Conservation (phyloP, 1,284 basidiomycete species). For the Cronartium quercuum region DNA sequence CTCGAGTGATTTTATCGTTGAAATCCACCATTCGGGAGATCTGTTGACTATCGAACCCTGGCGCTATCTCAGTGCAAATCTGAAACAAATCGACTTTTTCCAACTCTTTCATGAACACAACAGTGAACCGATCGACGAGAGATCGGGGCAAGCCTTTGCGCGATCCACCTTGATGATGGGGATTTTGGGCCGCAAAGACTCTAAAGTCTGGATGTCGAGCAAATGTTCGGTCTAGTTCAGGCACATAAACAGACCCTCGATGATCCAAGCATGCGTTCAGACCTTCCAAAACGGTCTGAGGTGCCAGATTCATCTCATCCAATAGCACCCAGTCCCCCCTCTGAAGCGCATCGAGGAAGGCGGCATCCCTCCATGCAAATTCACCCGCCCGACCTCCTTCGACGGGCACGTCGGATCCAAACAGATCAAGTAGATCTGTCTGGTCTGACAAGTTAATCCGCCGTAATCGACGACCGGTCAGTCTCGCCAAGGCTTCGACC, state of each 20-base stretch:
- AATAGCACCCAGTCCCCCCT: constrained; percentile 92
- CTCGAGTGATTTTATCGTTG: constrained; percentile 67
- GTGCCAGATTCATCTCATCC: constrained; percentile 98
- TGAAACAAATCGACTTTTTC: constrained; percentile 68
- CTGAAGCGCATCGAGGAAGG: constrained; percentile 87
- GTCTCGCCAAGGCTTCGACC: constrained; percentile 74
- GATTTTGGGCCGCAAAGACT: constrained; percentile 97
- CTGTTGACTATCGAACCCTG: constrained; percentile 55
- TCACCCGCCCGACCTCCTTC: constrained; percentile 86
- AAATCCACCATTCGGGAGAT: constrained; percentile 70
- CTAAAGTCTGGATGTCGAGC: constrained; percentile 82
- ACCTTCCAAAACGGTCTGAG: constrained; percentile 85
- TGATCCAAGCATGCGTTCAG: constrained; percentile 96
- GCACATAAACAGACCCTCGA: constrained; percentile 88
- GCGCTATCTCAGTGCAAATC: constrained; percentile 72
- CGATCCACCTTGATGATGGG: constrained; percentile 89
- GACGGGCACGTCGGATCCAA: constrained; percentile 91
- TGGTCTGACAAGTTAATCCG: constrained; percentile 99
- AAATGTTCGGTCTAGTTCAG: constrained; percentile 88
- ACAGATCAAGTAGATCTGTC: constrained; percentile 92
- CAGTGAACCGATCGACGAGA: constrained; percentile 95
- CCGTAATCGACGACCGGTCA: constrained; percentile 70
- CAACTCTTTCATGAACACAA: constrained; percentile 88
- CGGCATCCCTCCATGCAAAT: constrained; percentile 95
- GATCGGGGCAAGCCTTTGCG: constrained; percentile 96